phyloP scores from a whole-genome alignment of 2,329 filamentous ascomycete genomes.

The Knufia fluminis region DNA sequence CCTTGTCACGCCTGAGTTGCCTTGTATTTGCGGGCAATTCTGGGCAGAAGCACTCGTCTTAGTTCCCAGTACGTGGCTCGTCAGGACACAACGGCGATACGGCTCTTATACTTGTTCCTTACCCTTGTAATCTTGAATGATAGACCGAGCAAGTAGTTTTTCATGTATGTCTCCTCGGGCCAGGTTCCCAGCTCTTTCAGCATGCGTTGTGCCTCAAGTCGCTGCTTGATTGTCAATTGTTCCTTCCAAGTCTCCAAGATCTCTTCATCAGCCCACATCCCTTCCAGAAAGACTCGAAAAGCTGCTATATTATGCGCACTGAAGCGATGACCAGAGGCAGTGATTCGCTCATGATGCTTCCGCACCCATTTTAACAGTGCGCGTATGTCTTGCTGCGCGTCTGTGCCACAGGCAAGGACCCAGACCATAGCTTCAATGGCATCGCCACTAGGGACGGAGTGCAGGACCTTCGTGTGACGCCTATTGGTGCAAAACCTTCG shows the following conservation, averaged over 20 bases:
- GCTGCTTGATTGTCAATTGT: background rate
- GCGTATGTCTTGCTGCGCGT: slow-evolving; percentile 10
- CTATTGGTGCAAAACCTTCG: slow-evolving; percentile 10
- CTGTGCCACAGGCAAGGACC: slow-evolving; percentile 7
- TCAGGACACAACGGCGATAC: background rate
- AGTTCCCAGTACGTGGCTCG: too few relatives aligned
- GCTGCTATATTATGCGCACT: slow-evolving; percentile 3
- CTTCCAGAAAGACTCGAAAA: background rate
- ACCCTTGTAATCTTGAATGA: background rate
- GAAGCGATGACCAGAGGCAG: slow-evolving; percentile 12
- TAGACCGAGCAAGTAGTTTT: background rate
- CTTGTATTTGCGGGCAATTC: too few relatives aligned
- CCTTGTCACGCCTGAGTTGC: too few relatives aligned
- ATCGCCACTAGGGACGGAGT: slow-evolving; percentile 12
- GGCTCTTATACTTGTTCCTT: background rate
- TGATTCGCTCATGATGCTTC: slow-evolving; percentile 23
- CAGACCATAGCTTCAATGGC: slow-evolving; percentile 16
- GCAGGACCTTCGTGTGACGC: slow-evolving; percentile 8
- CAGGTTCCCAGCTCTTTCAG: slow-evolving; percentile 12
- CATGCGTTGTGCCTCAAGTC: slow-evolving; percentile 8
- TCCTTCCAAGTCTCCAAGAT: background rate
- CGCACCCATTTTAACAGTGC: slow-evolving; percentile 22
- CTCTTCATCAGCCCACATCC: background rate
- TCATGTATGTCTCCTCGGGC: slow-evolving; percentile 16
- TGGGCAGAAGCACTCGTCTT: too few relatives aligned